A percentile compares a stretch with the other conserved stretches of the same genome.
Evolutionary conservation across 2,329 filamentous ascomycete genomes (phyloP).

Genomic region (Pseudogymnoascus sp.): DNA sequence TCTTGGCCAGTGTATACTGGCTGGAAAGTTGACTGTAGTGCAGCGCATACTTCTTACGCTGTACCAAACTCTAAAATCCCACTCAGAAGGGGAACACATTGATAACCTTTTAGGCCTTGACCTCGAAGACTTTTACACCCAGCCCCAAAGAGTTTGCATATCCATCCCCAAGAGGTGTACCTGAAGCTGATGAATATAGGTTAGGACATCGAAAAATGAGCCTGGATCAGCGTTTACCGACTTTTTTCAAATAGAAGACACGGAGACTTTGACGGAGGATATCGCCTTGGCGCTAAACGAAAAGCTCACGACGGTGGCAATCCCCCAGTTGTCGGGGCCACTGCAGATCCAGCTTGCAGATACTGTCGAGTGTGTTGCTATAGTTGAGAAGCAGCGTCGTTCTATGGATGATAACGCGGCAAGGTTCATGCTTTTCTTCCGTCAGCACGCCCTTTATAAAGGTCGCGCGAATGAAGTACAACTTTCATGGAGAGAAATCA

Average conservation of each 20-base stretch:
- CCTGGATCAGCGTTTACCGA: slow-evolving; percentile 40
- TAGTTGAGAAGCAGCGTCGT: slow-evolving; percentile 76
- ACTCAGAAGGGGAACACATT: slow-evolving; percentile 68
- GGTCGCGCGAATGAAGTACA: slow-evolving; percentile 54
- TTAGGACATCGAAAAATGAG: slow-evolving; percentile 19
- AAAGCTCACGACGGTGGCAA: slow-evolving; percentile 61
- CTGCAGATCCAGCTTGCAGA: slow-evolving; percentile 81
- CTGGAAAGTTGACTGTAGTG: slow-evolving; percentile 65
- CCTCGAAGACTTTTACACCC: slow-evolving; percentile 48
- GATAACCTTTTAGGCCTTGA: slow-evolving; percentile 66
- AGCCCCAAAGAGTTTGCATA: slow-evolving; percentile 21
- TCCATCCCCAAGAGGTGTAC: neutral
- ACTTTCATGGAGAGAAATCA: slow-evolving; percentile 70
- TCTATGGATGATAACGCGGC: slow-evolving; percentile 88
- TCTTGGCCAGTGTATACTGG: slow-evolving; percentile 74
- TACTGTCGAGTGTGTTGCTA: slow-evolving; percentile 73
- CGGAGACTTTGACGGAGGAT: slow-evolving; percentile 60
- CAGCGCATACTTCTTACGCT: slow-evolving; percentile 64
- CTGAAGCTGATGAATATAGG: slow-evolving; percentile 18
- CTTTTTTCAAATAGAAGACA: slow-evolving; percentile 40
- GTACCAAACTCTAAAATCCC: slow-evolving; percentile 71
- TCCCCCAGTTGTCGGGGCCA: slow-evolving; percentile 72
- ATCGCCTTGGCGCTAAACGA: slow-evolving; percentile 64
- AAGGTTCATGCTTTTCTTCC: slow-evolving; percentile 79
- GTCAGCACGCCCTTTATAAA: slow-evolving; percentile 66